Evolutionary conservation across 2,329 filamentous ascomycete species (phyloP).

Genomic region (Ceratocystis papillata): DNA sequence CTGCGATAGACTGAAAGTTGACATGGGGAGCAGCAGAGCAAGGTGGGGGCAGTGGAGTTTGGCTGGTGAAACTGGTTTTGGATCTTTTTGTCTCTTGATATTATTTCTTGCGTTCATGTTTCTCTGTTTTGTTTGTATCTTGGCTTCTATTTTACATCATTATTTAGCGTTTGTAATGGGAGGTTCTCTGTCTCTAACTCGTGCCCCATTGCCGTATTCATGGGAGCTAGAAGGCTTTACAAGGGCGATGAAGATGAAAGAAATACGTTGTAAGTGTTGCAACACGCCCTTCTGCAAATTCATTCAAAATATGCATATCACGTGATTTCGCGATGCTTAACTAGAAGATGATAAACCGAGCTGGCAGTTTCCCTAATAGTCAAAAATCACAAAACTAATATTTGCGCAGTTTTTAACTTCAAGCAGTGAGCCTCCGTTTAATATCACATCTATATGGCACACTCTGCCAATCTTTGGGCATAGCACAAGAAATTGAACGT

Average conservation of each 20-base stretch:
- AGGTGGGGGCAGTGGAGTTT: not conserved
- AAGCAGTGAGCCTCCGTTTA: not conserved
- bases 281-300: no score
- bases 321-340: not conserved
- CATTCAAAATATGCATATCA: not conserved
- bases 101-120: constrained; percentile 9
- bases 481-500: constrained; percentile 7
- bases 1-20: not conserved
- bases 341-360: not conserved
- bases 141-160: constrained; percentile 6
- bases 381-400: no score
- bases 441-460: not conserved
- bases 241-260: no score
- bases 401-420: no score
- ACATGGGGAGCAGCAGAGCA: not conserved
- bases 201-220: not conserved
- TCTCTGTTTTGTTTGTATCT: not conserved
- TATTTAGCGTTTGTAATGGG: constrained; percentile 5
- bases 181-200: not conserved
- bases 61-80: not conserved
- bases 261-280: no score
- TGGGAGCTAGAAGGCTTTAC: no score
- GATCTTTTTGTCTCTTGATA: constrained; percentile 3
- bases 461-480: not conserved
- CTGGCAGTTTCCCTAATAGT: not conserved